Evolutionary conservation across 2,329 filamentous ascomycete genomes (phyloP), one percentile per base, ranked within the genome.

Genomic region (Cyphellophora europaea): DNA sequence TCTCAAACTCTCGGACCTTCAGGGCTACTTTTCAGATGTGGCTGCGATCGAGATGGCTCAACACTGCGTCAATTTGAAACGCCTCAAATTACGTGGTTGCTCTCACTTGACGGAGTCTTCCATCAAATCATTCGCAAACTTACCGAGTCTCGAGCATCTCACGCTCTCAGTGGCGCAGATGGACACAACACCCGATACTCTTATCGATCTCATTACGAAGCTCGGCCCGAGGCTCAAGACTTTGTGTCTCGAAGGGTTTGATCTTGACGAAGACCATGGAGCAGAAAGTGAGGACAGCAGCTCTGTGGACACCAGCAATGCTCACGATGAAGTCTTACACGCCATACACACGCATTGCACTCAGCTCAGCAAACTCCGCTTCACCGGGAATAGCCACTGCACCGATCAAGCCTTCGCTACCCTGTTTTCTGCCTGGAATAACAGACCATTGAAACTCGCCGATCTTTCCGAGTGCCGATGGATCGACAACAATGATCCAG

Each of bases 21-120:
- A 95, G 55, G 80, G 72, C 34, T 78, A 88, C 19, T 82, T 96
- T 45, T 76, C 79, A 27, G 79, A 94, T 41, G 71, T 81, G 5
- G 74, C 74, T 1, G 63, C 91, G 1, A 54, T 65, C 11, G 56
- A 70, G n/a, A 64, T 95, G 40, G 66, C 69, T 15, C 62, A 68
- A 5, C 61, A 71, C 40, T 89, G 84, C 47, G 77, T 78, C 0
- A 71, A 76, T 14, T 66, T 96, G 11, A 67, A 66, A 31, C 78
- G 82, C 3, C 66, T 96, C 33, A 95, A 94, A 58, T 65, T 95
- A 21, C 77, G 77, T 48, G 75, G 86, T 51, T 93, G 91, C 56
- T 82, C 86, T 51, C 73, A 78, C 43, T 63, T 91, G 13, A 78
- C 76, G 0, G 69, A 77, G 37, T 62, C 68, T 10, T 79, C 82